Base-by-base conservation (phyloP, 78 protist genomes). In the Dictyostelium intermedium region DNA sequence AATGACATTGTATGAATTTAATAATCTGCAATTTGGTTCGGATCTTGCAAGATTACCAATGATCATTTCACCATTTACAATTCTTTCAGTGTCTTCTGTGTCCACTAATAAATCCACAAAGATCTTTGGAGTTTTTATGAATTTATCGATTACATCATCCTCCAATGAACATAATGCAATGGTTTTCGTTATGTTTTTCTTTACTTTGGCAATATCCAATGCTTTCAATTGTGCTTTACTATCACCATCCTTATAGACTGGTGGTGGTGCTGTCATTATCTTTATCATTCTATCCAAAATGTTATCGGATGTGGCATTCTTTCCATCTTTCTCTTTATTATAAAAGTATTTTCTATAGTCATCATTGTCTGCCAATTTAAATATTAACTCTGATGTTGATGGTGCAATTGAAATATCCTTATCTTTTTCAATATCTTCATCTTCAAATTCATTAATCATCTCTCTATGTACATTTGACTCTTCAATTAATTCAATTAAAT, bases 401-500 rank as follows among this genome's bases (percentile, higher is more conserved):
- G 94, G 94, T 63, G 87, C 85, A 25, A 89, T 41, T 34, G 94
- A 89, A 14, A 89, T 37, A 39, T 89, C 84, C 23, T 60, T 61
- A 63, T 61, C 93, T 7, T 78, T 74, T 25, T 70, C 82, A 35
- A 73, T 34, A 13, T 89, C 94, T 1, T 81, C 87, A 23, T 80
- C 94, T 13, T 81, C 87, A 11, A 70, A 16, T 41, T 89, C 79
- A 81, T 89, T 76, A 45, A 89, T 47, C 70, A 47, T 16, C 9
- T 60, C 82, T 81, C 94, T 78, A 27, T 78, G 85, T 45, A 16
- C 1, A 11, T 80, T 85, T 45, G 87, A 47, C 25, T 70, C 34
- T 34, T 89, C 94, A 43, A 89, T 80, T 27, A 81, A 89, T 47
- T 61, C 45, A 5, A 89, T 45, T 30, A 89, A 69, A 66, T 66